Evolutionary conservation across 768 basidiomycete species (phyloP).

Genomic region (Kwoniella shandongensis): DNA sequence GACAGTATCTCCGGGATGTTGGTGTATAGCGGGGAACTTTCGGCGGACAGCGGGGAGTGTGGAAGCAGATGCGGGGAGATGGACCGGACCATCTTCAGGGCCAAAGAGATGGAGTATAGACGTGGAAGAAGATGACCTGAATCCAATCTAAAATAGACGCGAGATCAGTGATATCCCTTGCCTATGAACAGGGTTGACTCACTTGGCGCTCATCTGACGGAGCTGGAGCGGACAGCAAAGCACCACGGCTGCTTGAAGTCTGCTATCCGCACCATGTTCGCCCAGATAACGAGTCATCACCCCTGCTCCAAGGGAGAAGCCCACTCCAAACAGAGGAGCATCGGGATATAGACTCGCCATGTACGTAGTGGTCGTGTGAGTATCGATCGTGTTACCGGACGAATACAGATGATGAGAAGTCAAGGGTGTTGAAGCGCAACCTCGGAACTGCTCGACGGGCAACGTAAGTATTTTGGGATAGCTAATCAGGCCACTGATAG

Average conservation of each 20-base stretch:
- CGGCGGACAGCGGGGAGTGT: constrained; percentile 12
- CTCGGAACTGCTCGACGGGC: constrained; percentile 8
- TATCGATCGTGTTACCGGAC: constrained; percentile 78
- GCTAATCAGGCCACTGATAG: no score
- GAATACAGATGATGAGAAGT: constrained; percentile 71
- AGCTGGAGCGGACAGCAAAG: constrained; percentile 28
- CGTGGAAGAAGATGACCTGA: constrained; percentile 17
- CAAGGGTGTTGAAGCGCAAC: constrained; percentile 71
- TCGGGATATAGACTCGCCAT: constrained; percentile 69
- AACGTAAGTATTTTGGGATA: no score
- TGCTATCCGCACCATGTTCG: constrained; percentile 54
- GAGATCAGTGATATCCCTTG: neutral
- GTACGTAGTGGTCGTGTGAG: constrained; percentile 72
- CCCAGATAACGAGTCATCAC: constrained; percentile 82
- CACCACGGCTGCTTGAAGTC: constrained; percentile 18
- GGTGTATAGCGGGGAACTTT: constrained; percentile 18
- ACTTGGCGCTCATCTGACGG: constrained; percentile 20
- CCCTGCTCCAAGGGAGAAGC: constrained; percentile 88
- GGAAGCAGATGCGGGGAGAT: constrained; percentile 18
- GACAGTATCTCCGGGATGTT: constrained; percentile 21
- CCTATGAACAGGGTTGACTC: constrained; percentile 1
- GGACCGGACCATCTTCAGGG: constrained; percentile 24
- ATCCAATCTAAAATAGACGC: constrained; percentile 17
- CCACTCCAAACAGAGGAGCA: constrained; percentile 77
- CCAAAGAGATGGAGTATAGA: constrained; percentile 27